Base-by-base conservation (phyloP, 257 asterid genomes). In the Prunella vulgaris region DNA sequence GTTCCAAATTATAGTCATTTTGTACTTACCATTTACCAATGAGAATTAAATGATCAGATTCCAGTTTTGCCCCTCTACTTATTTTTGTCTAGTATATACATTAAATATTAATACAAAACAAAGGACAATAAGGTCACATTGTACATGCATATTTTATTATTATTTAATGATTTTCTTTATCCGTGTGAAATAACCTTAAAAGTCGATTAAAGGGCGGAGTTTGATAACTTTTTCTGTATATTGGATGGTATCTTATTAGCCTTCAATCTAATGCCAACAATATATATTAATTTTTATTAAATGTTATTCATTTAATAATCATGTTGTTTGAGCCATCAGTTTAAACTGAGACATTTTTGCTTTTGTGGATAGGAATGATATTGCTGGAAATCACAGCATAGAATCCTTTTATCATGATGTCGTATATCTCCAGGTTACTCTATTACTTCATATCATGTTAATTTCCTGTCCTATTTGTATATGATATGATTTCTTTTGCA, bases 341-440 rank as follows among this genome's bases (percentile, higher is more conserved):
- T 58, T 46, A 38, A 69, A 58, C 70, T 73, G 67, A 64, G 59
- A 56, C 25, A 37, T 22, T 51, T 60, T 68, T 66, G 9, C 68
- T 69, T 74, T 7, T 73, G 24, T 77, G 78, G 30, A 68, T 89
- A 93, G 98, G 86, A 85, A 90, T 72, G 98, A 93, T 77, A 69
- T 93, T 76, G 80, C 88, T 58, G 97, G 95, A 60, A 78, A 77
- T 33, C 74, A 14, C 59, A 61, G 88, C 78, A 83, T 93, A 24
- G 90, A 86, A 53, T 80, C 81, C 46, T 90, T 90, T 81, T 93
- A 88, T 82, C 86, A 62, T 53, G 87, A 87, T 57, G 95, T 88
- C 79, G 97, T 90, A 59, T 75, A 80, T 65, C 92, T 90, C 77
- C 98, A 93, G 94, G 98, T 93, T 64, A 63, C 64, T 60, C 66